A percentile compares a stretch with the other conserved stretches of the same genome.
Conservation (phyloP, 306 rosid species). For the Rosa multiflora region DNA sequence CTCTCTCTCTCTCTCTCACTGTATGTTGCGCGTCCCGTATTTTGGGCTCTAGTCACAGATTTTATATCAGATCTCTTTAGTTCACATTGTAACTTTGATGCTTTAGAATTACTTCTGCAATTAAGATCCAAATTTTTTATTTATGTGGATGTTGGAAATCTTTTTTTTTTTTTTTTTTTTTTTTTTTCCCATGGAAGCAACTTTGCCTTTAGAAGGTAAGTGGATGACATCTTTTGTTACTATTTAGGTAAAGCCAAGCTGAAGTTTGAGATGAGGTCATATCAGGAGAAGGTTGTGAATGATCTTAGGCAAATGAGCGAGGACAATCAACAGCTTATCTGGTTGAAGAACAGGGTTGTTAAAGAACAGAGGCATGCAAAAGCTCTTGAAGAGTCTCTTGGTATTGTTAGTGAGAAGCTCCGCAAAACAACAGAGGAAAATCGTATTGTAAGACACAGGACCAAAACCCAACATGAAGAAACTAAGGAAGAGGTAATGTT, state of each 20-base stretch:
- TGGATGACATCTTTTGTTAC: slow-evolving; percentile 10
- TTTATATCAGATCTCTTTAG: too few relatives aligned
- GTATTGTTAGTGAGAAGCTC: slow-evolving; percentile 38
- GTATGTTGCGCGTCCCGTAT: too few relatives aligned
- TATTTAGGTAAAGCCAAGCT: slow-evolving; percentile 60
- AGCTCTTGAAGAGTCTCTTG: slow-evolving; percentile 31
- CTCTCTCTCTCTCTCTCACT: slow-evolving; percentile 14
- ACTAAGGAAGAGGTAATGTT: slow-evolving; percentile 68
- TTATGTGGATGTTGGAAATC: not conserved
- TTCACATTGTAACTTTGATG: too few relatives aligned
- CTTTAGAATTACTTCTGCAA: too few relatives aligned
- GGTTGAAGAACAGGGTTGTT: slow-evolving; percentile 33
- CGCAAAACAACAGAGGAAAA: slow-evolving; percentile 35
- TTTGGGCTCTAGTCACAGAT: too few relatives aligned
- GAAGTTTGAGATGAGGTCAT: slow-evolving; percentile 68
- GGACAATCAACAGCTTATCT: slow-evolving; percentile 50
- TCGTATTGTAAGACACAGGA: slow-evolving; percentile 37
- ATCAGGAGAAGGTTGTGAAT: slow-evolving; percentile 72
- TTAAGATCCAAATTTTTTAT: not conserved
- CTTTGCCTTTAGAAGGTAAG: not conserved
- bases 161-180: not conserved
- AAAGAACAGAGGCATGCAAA: slow-evolving; percentile 38
- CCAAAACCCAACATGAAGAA: slow-evolving; percentile 36
- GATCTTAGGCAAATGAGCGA: slow-evolving; percentile 70
- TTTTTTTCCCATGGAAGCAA: not conserved